Evolutionary conservation across 225 moss, liverwort and hornwort species (phyloP), one percentile per base, ranked within the genome.

Genomic region (Asterella californica): DNA sequence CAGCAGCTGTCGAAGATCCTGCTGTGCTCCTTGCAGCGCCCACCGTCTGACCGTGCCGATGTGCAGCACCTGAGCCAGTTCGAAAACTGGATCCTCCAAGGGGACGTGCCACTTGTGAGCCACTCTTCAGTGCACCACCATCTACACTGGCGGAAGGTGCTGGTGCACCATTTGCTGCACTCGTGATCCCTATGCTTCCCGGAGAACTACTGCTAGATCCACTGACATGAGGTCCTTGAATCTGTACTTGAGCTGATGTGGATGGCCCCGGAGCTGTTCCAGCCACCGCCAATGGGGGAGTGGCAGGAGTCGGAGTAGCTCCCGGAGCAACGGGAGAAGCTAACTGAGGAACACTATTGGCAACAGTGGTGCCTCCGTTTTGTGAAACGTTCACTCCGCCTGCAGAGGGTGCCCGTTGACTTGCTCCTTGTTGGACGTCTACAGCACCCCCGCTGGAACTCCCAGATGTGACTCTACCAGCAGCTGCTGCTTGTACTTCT

Each of bases 401-500:
- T 55, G 82, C 38, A 74, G 87, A 29, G 12, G 80, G 67, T 34
- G 29, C 47, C 57, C 38, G n/a, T 10, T 76, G 75, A 55, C 59
- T 32, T 34, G 48, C 82, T 74, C 68, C 49, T 78, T 86, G 81
- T 69, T 90, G 89, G 79, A 83, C 89, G 80, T 77, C 82, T 42
- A 82, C 81, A 9, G 85, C 67, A 83, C 84, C 74, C 49, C 86
- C 76, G 11, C 75, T 75, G 76, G 85, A 81, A 42, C 82, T 84
- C 74, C 89, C 90, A 85, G 90, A 80, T 18, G 87, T 84, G 68
- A 74, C 83, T 75, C 46, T 81, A 74, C 85, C 85, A 49, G 90
- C 89, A 76, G 83, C 90, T 77, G 83, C 89, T 78, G 91, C 91
- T 85, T 88, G 90, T 63, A 91, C 86, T 83, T 91, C 96, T 80